Conservation (phyloP, 73 alveolate species). For the Symbiodinium pilosum region DNA sequence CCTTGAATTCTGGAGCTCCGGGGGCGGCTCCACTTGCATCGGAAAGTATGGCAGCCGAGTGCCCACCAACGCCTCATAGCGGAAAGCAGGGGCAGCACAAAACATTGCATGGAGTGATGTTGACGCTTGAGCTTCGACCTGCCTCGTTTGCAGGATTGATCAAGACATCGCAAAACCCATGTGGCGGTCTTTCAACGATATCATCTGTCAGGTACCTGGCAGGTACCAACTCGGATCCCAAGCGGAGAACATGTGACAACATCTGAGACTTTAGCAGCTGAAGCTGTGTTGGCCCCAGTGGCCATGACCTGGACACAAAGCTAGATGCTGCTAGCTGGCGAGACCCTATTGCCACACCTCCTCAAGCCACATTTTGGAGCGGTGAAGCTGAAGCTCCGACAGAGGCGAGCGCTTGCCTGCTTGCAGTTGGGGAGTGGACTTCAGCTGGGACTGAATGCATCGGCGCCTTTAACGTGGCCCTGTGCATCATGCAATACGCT, state of each 20-base stretch:
- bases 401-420: too few species aligned
- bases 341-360: too few species aligned
- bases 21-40: conserved; percentile 81
- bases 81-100: too few species aligned
- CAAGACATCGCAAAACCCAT: conserved; percentile 72
- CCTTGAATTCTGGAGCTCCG: conserved; percentile 71
- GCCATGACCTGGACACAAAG: conserved; percentile 30
- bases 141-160: conserved; percentile 85
- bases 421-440: too few species aligned
- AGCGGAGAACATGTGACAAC: background rate
- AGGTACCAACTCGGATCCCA: background rate
- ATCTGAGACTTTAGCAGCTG: conserved; percentile 26
- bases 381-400: too few species aligned
- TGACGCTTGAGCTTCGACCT: background rate
- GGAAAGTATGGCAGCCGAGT: conserved; percentile 85
- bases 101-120: too few species aligned
- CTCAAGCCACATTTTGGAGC: too few species aligned
- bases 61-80: conserved; percentile 51
- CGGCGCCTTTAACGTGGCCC: too few species aligned
- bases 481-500: too few species aligned
- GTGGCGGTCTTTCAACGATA: conserved; percentile 44
- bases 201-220: conserved; percentile 51
- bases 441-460: too few species aligned
- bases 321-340: too few species aligned
- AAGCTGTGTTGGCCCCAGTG: background rate